Evolutionary conservation across 495 filamentous ascomycete species (phyloP), one percentile per base, ranked within the genome.

Genomic region (Aspergillus nidulans): DNA sequence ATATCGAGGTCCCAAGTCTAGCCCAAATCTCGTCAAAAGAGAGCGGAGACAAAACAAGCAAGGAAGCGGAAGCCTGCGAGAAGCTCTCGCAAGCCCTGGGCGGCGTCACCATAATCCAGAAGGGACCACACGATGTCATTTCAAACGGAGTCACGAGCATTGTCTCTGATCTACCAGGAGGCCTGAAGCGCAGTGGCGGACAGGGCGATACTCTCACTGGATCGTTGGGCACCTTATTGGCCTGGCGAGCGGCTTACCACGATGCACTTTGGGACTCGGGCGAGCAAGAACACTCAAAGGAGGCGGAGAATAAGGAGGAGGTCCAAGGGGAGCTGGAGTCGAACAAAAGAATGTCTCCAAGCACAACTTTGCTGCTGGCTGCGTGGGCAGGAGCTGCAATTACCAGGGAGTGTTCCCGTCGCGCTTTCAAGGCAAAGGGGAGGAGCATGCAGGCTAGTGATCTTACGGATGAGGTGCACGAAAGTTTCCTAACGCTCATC

Each of bases 141-240:
- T 88, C 85, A 6, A 91, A 96, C 65, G 94, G 94, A 16, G 77
- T 81, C 44, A 77, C 76, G 13, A 94, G 89, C 43, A 67, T 89
- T 28, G 76, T 87, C 20, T 85, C 85, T 39, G 90, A 95, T 62
- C 64, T 87, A 20, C 68, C 80, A 60, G 94, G 94, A 6, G 92
- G 94, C 3, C 64, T 84, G 63, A 98, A 98, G 81, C 77, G 94
- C 52, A 92, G 87, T 50, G 95, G 94, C 38, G 94, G 94, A 3
- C 94, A 98, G 68, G 94, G 94, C 9, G 94, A 98, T 74, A 98
- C 94, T 9, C 73, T 98, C 60, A 98, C 94, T 3, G 94, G 94
- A 7, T 84, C 84, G 45, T 76, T 98, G 59, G 94, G 85, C 2
- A 97, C 94, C 13, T 77, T 98, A 57, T 68, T 98, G 56, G 91